Evolutionary conservation across 2,329 filamentous ascomycete species (phyloP).

Genomic region (Colletotrichum sp.): DNA sequence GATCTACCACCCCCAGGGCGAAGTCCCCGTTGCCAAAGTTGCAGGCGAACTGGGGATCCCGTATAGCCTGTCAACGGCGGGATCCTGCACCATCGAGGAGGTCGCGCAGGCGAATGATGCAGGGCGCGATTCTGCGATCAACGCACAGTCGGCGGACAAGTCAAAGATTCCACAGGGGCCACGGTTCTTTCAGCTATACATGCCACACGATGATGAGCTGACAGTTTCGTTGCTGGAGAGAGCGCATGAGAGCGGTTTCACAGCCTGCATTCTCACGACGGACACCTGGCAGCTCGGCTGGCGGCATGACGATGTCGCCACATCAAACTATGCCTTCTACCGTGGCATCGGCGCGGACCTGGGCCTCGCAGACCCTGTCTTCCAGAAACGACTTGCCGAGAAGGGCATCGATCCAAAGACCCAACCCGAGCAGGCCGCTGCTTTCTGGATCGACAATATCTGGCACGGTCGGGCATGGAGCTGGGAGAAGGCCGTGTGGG

Average conservation of each 20-base stretch:
- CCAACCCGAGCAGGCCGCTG: constrained; percentile 55
- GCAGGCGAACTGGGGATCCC: constrained; percentile 64
- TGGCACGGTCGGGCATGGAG: constrained; percentile 67
- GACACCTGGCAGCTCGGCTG: constrained; percentile 70
- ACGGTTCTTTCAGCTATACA: constrained; percentile 69
- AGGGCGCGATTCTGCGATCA: neutral
- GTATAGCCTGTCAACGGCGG: constrained; percentile 65
- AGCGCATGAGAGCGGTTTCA: constrained; percentile 59
- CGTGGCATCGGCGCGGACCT: constrained; percentile 64
- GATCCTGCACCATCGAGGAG: constrained; percentile 60
- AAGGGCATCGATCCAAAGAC: constrained; percentile 52
- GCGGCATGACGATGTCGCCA: constrained; percentile 62
- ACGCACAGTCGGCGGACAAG: neutral
- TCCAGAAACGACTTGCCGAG: constrained; percentile 56
- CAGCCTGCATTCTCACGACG: constrained; percentile 63
- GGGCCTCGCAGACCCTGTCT: constrained; percentile 64
- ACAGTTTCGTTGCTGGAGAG: constrained; percentile 60
- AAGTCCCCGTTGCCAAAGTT: constrained; percentile 64
- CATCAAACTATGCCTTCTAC: constrained; percentile 68
- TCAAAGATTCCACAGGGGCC: constrained; percentile 30
- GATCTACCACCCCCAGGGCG: constrained; percentile 65
- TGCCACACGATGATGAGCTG: constrained; percentile 66
- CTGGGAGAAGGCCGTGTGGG: constrained; percentile 69
- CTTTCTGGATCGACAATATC: constrained; percentile 67
- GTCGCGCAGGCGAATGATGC: constrained; percentile 60